Percentiles rank a stretch among this genome's conserved stretches.
phyloP scores from a whole-genome alignment of 1,284 basidiomycete genomes.

The Wolfiporia cocos region DNA sequence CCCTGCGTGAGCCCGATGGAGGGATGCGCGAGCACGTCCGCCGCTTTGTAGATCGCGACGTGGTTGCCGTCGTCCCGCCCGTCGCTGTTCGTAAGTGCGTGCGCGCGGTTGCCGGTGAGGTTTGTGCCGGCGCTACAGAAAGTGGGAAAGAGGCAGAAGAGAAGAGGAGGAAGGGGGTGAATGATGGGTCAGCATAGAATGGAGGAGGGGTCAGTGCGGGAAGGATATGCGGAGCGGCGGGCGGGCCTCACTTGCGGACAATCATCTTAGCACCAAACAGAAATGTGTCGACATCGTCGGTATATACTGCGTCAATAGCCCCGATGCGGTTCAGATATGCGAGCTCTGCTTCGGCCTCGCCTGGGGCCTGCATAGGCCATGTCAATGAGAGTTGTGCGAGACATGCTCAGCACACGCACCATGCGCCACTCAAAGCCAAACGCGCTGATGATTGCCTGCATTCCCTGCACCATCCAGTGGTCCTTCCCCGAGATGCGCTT shows the following conservation, averaged over 20 bases:
- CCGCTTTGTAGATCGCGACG: slow-evolving; percentile 57
- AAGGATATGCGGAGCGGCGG: no score
- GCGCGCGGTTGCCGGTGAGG: slow-evolving; percentile 60
- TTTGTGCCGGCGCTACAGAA: slow-evolving; percentile 60
- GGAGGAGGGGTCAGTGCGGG: no score
- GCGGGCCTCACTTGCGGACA: slow-evolving; percentile 75
- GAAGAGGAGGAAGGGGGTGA: no score
- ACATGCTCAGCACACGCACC: slow-evolving; percentile 33
- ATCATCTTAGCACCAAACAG: slow-evolving; percentile 84
- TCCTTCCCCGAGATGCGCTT: slow-evolving; percentile 58
- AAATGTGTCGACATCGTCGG: slow-evolving; percentile 92
- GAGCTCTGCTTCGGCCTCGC: slow-evolving; percentile 95
- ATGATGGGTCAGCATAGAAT: no score
- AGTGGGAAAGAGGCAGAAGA: no score
- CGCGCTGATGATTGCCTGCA: slow-evolving; percentile 80
- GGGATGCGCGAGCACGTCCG: slow-evolving; percentile 44
- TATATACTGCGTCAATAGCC: slow-evolving; percentile 84
- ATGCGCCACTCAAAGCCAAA: slow-evolving; percentile 87
- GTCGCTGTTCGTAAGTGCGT: slow-evolving; percentile 53
- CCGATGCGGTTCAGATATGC: slow-evolving; percentile 81
- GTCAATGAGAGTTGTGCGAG: not conserved
- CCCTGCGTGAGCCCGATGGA: slow-evolving; percentile 61
- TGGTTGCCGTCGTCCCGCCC: slow-evolving; percentile 74
- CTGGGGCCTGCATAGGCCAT: slow-evolving; percentile 61
- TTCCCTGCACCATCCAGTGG: slow-evolving; percentile 60